Conservation (phyloP, 2,329 filamentous ascomycete species). For the Penicillium janthinellum region DNA sequence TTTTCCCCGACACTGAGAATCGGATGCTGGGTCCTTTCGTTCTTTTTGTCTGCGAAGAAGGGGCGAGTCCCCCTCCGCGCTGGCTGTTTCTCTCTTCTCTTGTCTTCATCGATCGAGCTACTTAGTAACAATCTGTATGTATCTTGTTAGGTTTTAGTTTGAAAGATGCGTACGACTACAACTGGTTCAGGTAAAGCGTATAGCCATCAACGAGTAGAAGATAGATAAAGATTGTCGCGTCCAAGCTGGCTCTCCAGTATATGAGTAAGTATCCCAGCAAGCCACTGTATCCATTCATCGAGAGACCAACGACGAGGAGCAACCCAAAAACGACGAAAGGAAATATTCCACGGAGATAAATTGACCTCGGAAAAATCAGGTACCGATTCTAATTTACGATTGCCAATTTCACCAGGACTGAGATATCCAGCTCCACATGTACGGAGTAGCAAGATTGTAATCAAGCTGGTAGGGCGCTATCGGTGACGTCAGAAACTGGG, state of each 20-base stretch:
- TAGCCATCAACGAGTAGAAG: neutral
- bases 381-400: neutral
- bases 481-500: constrained; percentile 17
- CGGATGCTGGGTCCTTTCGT: constrained; percentile 50
- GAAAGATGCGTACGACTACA: constrained; percentile 23
- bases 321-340: neutral
- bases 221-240: neutral
- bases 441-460: neutral
- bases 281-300: no score
- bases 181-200: neutral
- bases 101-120: constrained; percentile 20
- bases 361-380: neutral
- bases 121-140: constrained; percentile 20
- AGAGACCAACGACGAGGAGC: neutral
- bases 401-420: neutral
- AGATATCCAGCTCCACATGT: neutral
- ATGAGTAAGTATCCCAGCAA: no score
- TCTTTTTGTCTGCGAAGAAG: constrained; percentile 39
- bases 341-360: neutral
- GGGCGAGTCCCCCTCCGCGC: constrained; percentile 36
- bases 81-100: constrained; percentile 29
- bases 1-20: constrained; percentile 44
- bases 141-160: constrained; percentile 13
- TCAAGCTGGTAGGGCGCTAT: neutral
- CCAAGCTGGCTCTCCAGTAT: no score